Conservation (phyloP, 345 rosid species). For the Bruguiera sexangula region DNA sequence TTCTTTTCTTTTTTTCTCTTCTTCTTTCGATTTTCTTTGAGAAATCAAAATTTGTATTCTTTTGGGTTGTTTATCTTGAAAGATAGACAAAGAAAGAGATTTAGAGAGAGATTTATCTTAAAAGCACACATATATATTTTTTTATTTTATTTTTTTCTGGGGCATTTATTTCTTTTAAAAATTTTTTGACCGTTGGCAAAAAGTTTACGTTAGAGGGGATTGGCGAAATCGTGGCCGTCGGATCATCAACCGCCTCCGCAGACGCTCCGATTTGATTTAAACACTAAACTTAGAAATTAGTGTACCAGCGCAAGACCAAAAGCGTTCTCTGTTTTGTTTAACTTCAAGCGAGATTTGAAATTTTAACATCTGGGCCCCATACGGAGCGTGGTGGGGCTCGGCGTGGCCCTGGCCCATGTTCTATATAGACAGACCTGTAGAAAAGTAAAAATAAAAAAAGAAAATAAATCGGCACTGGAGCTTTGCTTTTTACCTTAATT, state of each 20-base stretch:
- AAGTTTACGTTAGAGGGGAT: conserved; percentile 50
- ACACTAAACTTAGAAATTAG: background rate
- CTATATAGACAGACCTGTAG: too few relatives aligned
- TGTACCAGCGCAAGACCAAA: too few relatives aligned
- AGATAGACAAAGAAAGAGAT: too few relatives aligned
- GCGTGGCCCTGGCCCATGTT: too few relatives aligned
- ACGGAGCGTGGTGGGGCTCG: too few relatives aligned
- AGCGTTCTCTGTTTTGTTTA: too few relatives aligned
- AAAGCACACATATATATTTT: background rate
- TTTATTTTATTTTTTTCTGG: background rate
- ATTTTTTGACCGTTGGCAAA: conserved; percentile 67
- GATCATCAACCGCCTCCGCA: conserved; percentile 35
- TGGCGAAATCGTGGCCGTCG: conserved; percentile 36
- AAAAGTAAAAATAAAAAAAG: too few relatives aligned
- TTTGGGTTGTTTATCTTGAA: background rate
- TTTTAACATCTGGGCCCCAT: too few relatives aligned
- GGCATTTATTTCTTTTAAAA: conserved; percentile 6
- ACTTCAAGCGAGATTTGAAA: too few relatives aligned
- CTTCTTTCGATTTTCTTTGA: background rate
- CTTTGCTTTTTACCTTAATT: too few relatives aligned
- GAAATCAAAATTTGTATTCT: background rate
- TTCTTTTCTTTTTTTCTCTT: background rate
- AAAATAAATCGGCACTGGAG: too few relatives aligned
- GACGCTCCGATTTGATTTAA: conserved; percentile 74
- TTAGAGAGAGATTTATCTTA: background rate